These are phyloP conservation scores for Phialophora expanda DNA, from an alignment of 2,329 filamentous ascomycete genomes.

Conservation along the genomic window DNA sequence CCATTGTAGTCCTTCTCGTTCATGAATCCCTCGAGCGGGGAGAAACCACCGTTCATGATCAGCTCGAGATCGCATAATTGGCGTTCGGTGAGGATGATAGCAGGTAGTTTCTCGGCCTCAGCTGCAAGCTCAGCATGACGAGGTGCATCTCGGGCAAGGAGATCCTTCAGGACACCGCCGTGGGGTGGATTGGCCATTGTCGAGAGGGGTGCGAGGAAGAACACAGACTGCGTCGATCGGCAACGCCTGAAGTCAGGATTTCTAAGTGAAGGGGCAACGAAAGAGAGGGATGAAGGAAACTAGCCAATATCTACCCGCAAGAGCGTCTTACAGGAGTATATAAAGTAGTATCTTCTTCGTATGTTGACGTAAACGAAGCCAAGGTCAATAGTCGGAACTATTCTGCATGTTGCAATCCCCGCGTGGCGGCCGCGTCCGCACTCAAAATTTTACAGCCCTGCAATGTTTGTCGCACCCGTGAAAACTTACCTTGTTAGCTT, in stretches of 20 bases:
- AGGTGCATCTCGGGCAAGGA: constrained; percentile 88
- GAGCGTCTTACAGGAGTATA: constrained; percentile 8
- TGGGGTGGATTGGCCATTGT: constrained; percentile 66
- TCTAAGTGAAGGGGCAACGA: neutral
- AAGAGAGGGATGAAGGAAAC: constrained; percentile 1
- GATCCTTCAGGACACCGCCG: constrained; percentile 96
- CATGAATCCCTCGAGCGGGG: constrained; percentile 97
- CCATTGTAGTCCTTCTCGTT: constrained; percentile 95
- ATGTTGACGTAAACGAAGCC: neutral
- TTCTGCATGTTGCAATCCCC: constrained; percentile 22
- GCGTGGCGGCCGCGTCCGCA: constrained; percentile 11
- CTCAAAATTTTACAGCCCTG: constrained; percentile 15
- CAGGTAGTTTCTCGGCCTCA: constrained; percentile 85
- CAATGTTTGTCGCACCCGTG: neutral
- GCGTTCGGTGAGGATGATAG: constrained; percentile 84
- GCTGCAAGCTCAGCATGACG: constrained; percentile 76
- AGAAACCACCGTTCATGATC: constrained; percentile 97
- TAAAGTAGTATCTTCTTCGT: constrained; percentile 2
- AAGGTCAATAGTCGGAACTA: constrained; percentile 14
- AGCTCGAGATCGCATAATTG: constrained; percentile 98
- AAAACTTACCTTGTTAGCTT: neutral
- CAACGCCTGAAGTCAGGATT: neutral
- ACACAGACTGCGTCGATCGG: neutral
- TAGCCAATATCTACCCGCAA: neutral
- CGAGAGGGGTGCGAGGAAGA: neutral